Conservation (phyloP, 2,329 filamentous ascomycete species). For the Incumbomyces lentus region DNA sequence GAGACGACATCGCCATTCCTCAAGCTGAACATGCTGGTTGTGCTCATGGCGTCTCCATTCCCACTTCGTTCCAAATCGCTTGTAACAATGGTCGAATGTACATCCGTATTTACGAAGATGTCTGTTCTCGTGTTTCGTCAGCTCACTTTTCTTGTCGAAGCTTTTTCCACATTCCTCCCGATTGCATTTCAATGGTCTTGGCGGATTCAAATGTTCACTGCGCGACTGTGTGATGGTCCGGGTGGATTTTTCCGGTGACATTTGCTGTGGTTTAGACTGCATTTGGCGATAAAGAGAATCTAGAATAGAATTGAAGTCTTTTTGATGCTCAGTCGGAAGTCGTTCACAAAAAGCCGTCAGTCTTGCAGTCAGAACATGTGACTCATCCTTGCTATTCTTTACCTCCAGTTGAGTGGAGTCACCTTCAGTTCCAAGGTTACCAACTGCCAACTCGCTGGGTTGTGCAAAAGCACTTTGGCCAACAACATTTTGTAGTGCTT, state of each 20-base stretch:
- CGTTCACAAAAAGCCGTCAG: background rate
- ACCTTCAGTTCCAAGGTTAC: too few species aligned
- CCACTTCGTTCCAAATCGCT: constrained; percentile 79
- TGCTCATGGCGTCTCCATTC: constrained; percentile 91
- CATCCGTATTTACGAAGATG: constrained; percentile 75
- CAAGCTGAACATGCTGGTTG: constrained; percentile 61
- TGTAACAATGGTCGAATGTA: constrained; percentile 59
- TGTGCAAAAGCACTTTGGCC: too few species aligned
- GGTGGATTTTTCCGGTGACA: too few species aligned
- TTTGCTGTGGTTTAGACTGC: too few species aligned
- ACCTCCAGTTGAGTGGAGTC: background rate
- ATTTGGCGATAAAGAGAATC: constrained; percentile 3
- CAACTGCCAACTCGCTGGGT: too few species aligned
- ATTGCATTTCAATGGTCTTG: background rate
- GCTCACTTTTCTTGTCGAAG: constrained; percentile 13
- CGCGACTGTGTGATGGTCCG: too few species aligned
- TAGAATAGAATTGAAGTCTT: background rate
- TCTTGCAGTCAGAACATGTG: background rate
- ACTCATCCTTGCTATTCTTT: background rate
- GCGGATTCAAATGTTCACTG: too few species aligned
- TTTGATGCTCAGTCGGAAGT: background rate
- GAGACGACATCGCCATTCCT: constrained; percentile 61
- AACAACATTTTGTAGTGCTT: too few species aligned
- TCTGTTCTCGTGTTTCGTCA: constrained; percentile 72
- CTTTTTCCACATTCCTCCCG: constrained; percentile 11